A percentile compares a stretch with the other conserved stretches of the same genome.
These are phyloP conservation scores for Eucalyptus sp. DNA, from an alignment of 345 rosid species.

Conservation along the genomic window DNA sequence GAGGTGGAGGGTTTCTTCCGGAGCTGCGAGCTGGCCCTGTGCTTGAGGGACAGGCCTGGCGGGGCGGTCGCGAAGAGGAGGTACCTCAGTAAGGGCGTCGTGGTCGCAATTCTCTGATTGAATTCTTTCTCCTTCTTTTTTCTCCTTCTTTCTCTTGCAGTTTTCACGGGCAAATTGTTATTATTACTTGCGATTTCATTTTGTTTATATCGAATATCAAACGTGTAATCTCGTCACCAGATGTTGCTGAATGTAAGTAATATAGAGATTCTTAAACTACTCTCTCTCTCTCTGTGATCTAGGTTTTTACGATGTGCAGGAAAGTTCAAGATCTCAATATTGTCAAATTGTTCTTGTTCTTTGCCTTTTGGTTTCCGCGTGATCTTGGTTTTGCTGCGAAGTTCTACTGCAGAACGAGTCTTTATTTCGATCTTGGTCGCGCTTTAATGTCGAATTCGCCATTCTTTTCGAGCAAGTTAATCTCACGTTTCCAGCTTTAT, in stretches of 20 bases:
- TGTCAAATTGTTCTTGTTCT: neutral
- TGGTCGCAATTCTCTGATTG: neutral
- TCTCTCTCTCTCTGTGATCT: neutral
- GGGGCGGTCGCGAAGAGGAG: neutral
- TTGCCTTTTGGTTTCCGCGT: neutral
- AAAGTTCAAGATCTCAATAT: neutral
- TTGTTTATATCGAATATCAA: neutral
- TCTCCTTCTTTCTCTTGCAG: neutral
- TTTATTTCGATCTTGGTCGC: neutral
- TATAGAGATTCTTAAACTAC: neutral
- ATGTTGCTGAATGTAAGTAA: neutral
- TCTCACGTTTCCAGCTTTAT: neutral
- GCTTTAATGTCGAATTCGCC: neutral
- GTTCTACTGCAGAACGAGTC: neutral
- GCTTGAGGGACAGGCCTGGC: neutral
- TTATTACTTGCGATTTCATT: neutral
- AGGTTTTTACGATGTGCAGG: neutral
- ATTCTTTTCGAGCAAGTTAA: neutral
- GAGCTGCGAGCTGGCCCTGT: neutral
- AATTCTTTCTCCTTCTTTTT: neutral
- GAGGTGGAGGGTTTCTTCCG: conserved; percentile 2
- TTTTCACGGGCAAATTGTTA: neutral
- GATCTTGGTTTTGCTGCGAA: neutral
- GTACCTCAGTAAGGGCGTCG: neutral
- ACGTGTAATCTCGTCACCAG: neutral